These are phyloP conservation scores for Ceratocystis harringtonii DNA, from an alignment of 2,329 filamentous ascomycete genomes.

Conservation along the genomic window DNA sequence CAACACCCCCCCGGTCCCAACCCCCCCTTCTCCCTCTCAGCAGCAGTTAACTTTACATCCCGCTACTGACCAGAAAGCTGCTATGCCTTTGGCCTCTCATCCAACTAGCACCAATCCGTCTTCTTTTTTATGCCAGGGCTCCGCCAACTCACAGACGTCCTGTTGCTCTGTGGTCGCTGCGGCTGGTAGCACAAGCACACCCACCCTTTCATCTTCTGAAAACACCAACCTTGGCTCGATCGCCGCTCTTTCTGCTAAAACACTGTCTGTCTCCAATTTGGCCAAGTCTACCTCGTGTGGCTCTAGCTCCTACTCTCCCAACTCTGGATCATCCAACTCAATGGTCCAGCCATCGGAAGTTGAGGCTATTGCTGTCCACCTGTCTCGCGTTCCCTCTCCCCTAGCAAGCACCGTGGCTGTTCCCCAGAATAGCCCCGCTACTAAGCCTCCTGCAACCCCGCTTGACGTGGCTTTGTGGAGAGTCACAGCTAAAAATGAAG, in stretches of 20 bases:
- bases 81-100: not conserved
- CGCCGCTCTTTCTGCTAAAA: not conserved
- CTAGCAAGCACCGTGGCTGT: not conserved
- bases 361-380: constrained; percentile 8
- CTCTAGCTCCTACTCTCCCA: not conserved
- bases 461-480: constrained; percentile 11
- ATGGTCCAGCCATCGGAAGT: not conserved
- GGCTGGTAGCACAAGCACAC: not conserved
- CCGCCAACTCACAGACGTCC: not conserved
- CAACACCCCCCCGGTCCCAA: not conserved
- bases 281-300: not conserved
- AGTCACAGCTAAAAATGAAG: not conserved
- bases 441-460: not conserved
- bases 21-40: not conserved
- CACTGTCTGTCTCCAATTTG: not conserved
- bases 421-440: not conserved
- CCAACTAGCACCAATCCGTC: not conserved
- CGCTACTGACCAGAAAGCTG: not conserved
- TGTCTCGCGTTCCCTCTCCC: constrained; percentile 1
- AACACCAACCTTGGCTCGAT: not conserved
- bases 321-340: not conserved
- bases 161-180: not conserved
- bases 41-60: not conserved
- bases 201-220: not conserved
- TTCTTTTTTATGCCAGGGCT: constrained; percentile 1